Base-by-base conservation (phyloP, 192 early-diverging fungal genomes). In the Geranomyces michiganensis region DNA sequence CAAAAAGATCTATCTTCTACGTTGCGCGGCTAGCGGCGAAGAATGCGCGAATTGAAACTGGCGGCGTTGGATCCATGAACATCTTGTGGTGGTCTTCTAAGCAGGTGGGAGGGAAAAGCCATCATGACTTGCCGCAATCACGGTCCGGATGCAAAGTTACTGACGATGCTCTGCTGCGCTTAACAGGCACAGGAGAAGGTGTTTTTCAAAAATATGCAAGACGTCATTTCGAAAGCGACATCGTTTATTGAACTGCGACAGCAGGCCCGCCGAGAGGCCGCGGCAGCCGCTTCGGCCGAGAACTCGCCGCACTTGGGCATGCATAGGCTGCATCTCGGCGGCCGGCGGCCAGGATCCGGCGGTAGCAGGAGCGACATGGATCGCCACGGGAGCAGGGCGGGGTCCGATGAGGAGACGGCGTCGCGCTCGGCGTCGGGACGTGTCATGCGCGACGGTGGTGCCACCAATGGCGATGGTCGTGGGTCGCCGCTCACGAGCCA, bases 131-230 rank as follows among this genome's bases (percentile, higher is more conserved):
- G n/a, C n/a, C n/a, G n/a, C n/a, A n/a, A n/a, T n/a, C n/a, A n/a
- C n/a, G n/a, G 32, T 29, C 21, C 36, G 59, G 8, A 7, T 22
- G 44, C 13, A 68, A 6, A 17, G 43, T 17, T 65, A 21, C 13
- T 63, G 17, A 19, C 80, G 58, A 3, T 4, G 19, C 51, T 3
- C 24, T 4, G 19, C 51, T 3, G 51, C 51, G 51, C 4, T 53
- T 8, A 53, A 27, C 58, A 60, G 58, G 92, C 92, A 0, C 67
- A 78, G 2, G 91, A 92, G 36, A 92, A 89, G 68, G 83, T 77
- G 0, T 71, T 87, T 33, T 94, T 87, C 75, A 87, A 86, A 68
- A 91, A 80, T 72, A 95, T 95, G 92, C 92, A 95, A 77, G 86
- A 93, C 62, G 87, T 92, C 9, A 80, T 95, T 60, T 82, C 78